Percentiles rank a stretch among this genome's conserved stretches.
phyloP scores from a whole-genome alignment of 2,329 filamentous ascomycete genomes.

The Immersiporthe knoxdaviesiana region DNA sequence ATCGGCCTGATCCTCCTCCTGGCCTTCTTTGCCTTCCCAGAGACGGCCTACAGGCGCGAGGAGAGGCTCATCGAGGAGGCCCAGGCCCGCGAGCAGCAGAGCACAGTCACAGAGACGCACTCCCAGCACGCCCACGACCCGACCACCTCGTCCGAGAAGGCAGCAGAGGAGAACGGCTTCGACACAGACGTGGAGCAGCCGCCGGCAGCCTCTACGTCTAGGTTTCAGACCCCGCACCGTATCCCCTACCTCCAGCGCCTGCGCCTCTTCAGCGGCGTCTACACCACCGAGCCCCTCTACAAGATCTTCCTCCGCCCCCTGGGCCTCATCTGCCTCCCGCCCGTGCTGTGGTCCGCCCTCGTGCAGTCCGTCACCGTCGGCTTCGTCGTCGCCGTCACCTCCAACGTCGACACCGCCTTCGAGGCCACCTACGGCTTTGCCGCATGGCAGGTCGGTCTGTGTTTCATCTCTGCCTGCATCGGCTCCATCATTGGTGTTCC shows the following conservation, averaged over 20 bases:
- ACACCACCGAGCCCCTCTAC: constrained; percentile 51
- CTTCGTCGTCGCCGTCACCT: constrained; percentile 58
- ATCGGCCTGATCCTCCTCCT: constrained; percentile 52
- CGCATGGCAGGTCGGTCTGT: constrained; percentile 53
- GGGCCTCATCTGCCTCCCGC: constrained; percentile 52
- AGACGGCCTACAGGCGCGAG: constrained; percentile 52
- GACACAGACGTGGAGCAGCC: constrained; percentile 28
- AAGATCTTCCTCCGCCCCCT: constrained; percentile 55
- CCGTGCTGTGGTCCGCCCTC: constrained; percentile 58
- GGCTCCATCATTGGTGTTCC: constrained; percentile 54
- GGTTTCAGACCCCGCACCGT: constrained; percentile 29
- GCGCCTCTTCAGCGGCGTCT: constrained; percentile 44
- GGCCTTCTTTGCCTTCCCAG: constrained; percentile 57
- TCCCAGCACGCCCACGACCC: neutral
- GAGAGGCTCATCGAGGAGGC: constrained; percentile 27
- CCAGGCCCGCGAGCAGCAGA: constrained; percentile 27
- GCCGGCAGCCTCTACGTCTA: neutral
- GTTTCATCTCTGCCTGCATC: constrained; percentile 53
- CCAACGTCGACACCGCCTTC: constrained; percentile 54
- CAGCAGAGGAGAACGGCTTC: constrained; percentile 9
- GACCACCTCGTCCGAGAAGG: constrained; percentile 21
- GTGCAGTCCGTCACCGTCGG: constrained; percentile 59
- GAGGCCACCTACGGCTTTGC: constrained; percentile 46
- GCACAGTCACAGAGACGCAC: neutral
- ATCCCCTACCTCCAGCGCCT: constrained; percentile 43